A percentile compares a stretch with the other conserved stretches of the same genome.
These are phyloP conservation scores for Tylopilus balloui DNA, from an alignment of 768 basidiomycete species.

Conservation along the genomic window DNA sequence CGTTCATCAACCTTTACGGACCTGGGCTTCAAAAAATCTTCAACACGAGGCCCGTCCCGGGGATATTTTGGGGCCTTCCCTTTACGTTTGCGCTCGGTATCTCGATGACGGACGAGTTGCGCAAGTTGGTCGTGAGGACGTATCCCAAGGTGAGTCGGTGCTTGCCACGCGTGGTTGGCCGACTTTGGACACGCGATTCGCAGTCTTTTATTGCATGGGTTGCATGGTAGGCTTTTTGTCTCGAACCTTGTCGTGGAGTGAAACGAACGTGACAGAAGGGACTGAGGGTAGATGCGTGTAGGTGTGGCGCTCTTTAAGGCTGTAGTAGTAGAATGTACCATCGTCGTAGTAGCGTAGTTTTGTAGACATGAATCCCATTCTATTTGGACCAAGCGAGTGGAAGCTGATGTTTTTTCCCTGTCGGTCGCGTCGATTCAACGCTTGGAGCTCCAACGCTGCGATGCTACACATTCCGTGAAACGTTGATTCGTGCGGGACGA, in stretches of 20 bases:
- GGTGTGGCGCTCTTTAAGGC: no score
- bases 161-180: neutral
- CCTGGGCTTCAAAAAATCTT: conserved; percentile 24
- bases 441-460: no score
- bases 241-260: neutral
- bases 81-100: conserved; percentile 40
- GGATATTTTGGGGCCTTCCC: conserved; percentile 44
- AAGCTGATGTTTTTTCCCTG: no score
- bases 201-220: conserved; percentile 26
- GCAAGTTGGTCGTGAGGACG: conserved; percentile 43
- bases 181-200: neutral
- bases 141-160: conserved; percentile 37
- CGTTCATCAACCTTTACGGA: conserved; percentile 35
- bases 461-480: no score
- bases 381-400: no score
- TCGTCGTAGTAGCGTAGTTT: no score
- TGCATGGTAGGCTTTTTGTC: conserved; percentile 13
- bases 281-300: no score
- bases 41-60: conserved; percentile 37
- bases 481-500: no score
- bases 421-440: no score
- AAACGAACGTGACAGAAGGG: no score
- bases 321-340: no score
- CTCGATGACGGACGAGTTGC: conserved; percentile 40
- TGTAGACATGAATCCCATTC: no score